Base-by-base conservation (phyloP, 805 yeast genomes). In the Yarrowia sp. region DNA sequence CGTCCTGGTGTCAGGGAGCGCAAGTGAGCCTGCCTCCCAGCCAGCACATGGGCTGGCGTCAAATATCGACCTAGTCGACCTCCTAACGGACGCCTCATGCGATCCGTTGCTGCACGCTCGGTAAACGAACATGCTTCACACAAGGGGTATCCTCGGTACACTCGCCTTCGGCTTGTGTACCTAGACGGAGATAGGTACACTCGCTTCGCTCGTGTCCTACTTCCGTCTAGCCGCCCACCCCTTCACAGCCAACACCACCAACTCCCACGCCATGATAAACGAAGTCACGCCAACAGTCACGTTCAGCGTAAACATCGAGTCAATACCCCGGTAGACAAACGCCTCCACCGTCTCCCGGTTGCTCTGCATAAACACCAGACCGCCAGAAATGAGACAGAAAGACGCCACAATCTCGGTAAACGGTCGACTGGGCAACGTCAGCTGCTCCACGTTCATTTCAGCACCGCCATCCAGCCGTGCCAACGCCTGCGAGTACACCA, bases 301-400 rank as follows among this genome's bases (percentile, higher is more conserved):
- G 74, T 93, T 95, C 72, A 93, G 83, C 1, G 95, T 89, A 76
- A 95, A 93, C 98, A 95, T 92, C 61, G 87, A 80, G 30, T 95
- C 90, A 67, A 86, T 80, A 3, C 96, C 96, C 70, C 92, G 82
- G 75, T 85, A 90, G 70, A 90, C 90, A 77, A 92, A 80, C 21
- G 90, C 92, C 70, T 84, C 85, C 33, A 95, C 85, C 6, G 90
- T 84, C 70, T 95, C 96, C 72, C 90, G 93, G 48, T 96, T 89
- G 64, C 95, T 86, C 75, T 91, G 90, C 92, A 92, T 91, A 74
- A 95, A 95, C 28, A 95, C 86, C 67, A 89, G 76, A 10, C 99
- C 99, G 52, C 99, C 99, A 68, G 90, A 82, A 12, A 95, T 74
- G 67, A 95, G 80, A 67, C 92, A 84, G 77, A 93, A 92, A 16